Evolutionary conservation across 108 stramenopile genomes (phyloP).

Genomic region (Cylindrotheca closterium): DNA sequence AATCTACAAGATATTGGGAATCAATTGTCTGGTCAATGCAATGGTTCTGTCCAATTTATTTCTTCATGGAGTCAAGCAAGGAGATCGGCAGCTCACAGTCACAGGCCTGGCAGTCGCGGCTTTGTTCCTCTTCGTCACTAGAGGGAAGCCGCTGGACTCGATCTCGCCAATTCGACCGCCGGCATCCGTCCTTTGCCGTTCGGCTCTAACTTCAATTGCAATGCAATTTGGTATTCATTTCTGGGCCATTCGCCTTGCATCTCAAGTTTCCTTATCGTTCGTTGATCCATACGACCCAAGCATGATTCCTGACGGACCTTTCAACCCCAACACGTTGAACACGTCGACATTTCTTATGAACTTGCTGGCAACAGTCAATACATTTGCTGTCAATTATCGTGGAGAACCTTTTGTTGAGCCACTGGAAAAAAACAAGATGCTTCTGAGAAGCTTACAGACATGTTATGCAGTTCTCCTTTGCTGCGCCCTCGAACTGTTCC

Average conservation of each 20-base stretch:
- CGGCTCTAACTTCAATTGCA: conserved; percentile 75
- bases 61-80: conserved; percentile 94
- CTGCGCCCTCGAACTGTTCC: conserved; percentile 72
- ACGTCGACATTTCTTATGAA: conserved; percentile 89
- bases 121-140: conserved; percentile 91
- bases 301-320: conserved; percentile 90
- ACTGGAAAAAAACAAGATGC: conserved; percentile 74
- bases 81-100: conserved; percentile 92
- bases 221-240: conserved; percentile 90
- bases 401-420: conserved; percentile 93
- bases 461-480: conserved; percentile 60
- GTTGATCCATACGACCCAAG: conserved; percentile 83
- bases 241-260: conserved; percentile 50
- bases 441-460: conserved; percentile 64
- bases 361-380: conserved; percentile 83
- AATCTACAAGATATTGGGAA: conserved; percentile 95
- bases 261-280: conserved; percentile 54
- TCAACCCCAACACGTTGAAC: conserved; percentile 94
- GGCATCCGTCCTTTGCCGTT: conserved; percentile 76
- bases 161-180: conserved; percentile 82
- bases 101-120: conserved; percentile 84
- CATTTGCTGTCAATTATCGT: conserved; percentile 96
- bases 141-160: conserved; percentile 85
- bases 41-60: conserved; percentile 90
- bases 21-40: conserved; percentile 96